Base-by-base conservation (phyloP, 2,329 filamentous ascomycete genomes). In the Boeremia lycopersici region DNA sequence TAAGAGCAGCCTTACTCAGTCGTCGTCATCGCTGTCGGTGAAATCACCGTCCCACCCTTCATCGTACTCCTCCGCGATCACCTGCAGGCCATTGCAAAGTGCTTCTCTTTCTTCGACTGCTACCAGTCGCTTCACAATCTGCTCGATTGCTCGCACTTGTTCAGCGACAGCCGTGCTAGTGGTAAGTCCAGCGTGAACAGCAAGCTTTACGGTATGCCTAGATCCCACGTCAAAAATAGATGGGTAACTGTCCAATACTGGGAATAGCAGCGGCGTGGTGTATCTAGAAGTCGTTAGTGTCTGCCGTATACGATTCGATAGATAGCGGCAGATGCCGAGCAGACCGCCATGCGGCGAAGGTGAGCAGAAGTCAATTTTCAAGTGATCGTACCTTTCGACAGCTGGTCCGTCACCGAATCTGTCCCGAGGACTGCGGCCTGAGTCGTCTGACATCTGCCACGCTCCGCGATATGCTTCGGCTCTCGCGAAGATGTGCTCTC, bases 31-130 rank as follows among this genome's bases (percentile, higher is more conserved):
- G 63, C 90, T 89, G 38, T 74, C 71, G 29, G 60, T 53, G 41
- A 61, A 65, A 34, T 87, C 91, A 67, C 89, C 91, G 11, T 86
- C 87, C 90, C 91, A 96, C 1, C 91, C 91, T 57, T 95, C 90
- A 63, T 91, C 87, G 72, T 97, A 98, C 56, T 90, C 90, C 68
- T 96, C 93, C 1, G 89, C 88, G 66, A 98, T 87, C 56, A 90
- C 88, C 23, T 89, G 86, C 34, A 99, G 79, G 11, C 89, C 87
- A 69, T 96, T 95, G 40, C 86, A 85, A n/a, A 98, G 79, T 2
- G 81, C 81, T 75, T 99, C 95, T 36, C 93, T 84, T 68, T 98
- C 93, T 56, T 96, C 91, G 3, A 93, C 65, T 0, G 81, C 80
- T 13, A 93, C 80, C 10, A 84, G 81, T 57, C 87, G 83, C 64